Evolutionary conservation across 805 yeast species (phyloP), one percentile per base, ranked within the genome.

Genomic region (Hermanozyma aechmeae): DNA sequence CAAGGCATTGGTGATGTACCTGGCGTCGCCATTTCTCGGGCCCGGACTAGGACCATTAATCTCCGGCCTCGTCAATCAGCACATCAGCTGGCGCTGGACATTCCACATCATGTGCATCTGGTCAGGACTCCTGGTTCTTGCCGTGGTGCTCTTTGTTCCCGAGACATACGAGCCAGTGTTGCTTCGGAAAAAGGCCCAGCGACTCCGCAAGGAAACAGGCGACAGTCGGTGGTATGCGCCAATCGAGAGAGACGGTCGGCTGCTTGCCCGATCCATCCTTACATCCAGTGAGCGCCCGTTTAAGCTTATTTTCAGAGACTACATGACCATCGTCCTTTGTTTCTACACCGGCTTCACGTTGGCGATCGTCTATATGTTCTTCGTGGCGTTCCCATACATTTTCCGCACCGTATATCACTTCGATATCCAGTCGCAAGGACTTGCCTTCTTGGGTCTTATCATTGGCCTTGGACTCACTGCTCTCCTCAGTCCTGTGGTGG

Each of bases 151-250:
- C 2, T 41, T 48, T 26, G 50, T 53, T 2, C 57, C 56, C 3
- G 57, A 53, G 30, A 48, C 58, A 3, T 53, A 46, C 25, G 49
- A 45, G 31, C 57, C 58, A 4, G 42, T 45, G 1, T 33, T 50
- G 13, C 37, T 53, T 23, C 33, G 30, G 22, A 31, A 31, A 10
- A 51, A 53, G 34, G 58, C 56, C 10, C 17, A 29, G 25, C 35
- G 56, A 23, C 35, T 53, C 23, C 34, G 57, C 24, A 44, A 47
- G 23, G 39, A 35, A 14, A 62, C 70, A 5, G 65, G 62, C 2
- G 59, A 65, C 36, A 29, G 42, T 6, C 37, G 46, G 5, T 49
- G 48, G 19, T 61, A 50, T 35, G 71, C 73, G 5, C 66, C 70
- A 0, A 30, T 59, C 12, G 74, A 68, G 29, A 45, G 35, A 27